phyloP scores from a whole-genome alignment of 305 asterid species.

The Vinca major region DNA sequence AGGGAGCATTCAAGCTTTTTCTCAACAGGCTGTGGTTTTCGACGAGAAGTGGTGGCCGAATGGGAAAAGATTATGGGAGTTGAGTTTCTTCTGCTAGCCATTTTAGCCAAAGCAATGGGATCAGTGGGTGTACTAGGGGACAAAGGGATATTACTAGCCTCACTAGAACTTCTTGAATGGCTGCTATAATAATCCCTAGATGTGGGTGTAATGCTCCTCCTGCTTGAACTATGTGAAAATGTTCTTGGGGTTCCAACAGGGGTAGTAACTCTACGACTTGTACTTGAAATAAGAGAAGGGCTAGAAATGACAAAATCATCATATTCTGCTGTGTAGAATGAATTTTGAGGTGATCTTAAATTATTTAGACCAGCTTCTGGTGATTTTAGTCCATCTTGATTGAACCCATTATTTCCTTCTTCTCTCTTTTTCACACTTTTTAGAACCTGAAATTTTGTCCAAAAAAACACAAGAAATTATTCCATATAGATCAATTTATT shows the following conservation, averaged over 20 bases:
- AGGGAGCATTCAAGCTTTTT: conserved; percentile 70
- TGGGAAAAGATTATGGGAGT: conserved; percentile 69
- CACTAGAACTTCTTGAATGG: conserved; percentile 23
- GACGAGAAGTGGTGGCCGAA: conserved; percentile 36
- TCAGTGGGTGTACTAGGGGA: conserved; percentile 34
- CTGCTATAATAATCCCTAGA: conserved; percentile 29
- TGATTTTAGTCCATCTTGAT: conserved; percentile 26
- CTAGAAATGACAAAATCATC: conserved; percentile 49
- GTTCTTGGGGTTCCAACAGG: conserved; percentile 31
- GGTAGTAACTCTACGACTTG: conserved; percentile 48
- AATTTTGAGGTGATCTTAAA: conserved; percentile 1
- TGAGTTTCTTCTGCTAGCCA: conserved; percentile 35
- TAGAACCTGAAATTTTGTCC: conserved; percentile 35
- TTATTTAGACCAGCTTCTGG: conserved; percentile 18
- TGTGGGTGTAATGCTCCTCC: conserved; percentile 21
- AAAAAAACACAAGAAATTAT: not conserved
- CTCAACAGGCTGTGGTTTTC: conserved; percentile 54
- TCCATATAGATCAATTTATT: not conserved
- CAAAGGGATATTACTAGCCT: conserved; percentile 26
- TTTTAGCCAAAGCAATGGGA: conserved; percentile 24
- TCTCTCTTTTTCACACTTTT: conserved; percentile 49
- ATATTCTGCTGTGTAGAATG: not conserved
- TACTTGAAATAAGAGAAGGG: conserved; percentile 58
- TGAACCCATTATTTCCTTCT: conserved; percentile 28
- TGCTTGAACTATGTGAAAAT: conserved; percentile 23